A percentile compares a stretch with the other conserved stretches of the same genome.
Conservation (phyloP, 2,329 filamentous ascomycete species). For the Fusarium sp. region DNA sequence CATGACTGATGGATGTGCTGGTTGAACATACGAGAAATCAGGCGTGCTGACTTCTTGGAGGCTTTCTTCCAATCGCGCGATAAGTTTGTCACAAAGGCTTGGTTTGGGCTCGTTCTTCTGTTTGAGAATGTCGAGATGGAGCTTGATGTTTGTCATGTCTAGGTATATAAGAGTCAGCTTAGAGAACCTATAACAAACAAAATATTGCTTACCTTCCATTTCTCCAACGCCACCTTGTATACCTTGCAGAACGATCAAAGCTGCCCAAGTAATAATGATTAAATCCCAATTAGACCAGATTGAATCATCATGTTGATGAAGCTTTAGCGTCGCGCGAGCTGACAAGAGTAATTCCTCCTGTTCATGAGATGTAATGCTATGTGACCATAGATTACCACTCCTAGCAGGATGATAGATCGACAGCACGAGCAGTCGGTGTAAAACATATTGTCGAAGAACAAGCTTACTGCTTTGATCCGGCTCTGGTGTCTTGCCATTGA, state of each 20-base stretch:
- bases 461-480: conserved; percentile 19
- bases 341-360: conserved; percentile 17
- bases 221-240: conserved; percentile 16
- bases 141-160: conserved; percentile 24
- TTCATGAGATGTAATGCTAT: conserved; percentile 12
- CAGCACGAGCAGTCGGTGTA: conserved; percentile 3
- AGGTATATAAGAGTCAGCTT: not conserved
- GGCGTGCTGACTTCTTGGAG: conserved; percentile 22
- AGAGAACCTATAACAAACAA: too few relatives aligned
- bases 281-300: conserved; percentile 23
- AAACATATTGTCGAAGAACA: conserved; percentile 7
- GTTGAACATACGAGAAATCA: conserved; percentile 8
- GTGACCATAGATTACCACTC: conserved; percentile 11
- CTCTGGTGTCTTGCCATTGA: conserved; percentile 14
- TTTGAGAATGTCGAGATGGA: conserved; percentile 13
- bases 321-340: not conserved
- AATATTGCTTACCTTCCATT: conserved; percentile 16
- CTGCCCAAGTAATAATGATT: conserved; percentile 20
- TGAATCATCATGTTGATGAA: conserved; percentile 17
- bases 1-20: conserved; percentile 6
- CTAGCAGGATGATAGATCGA: conserved; percentile 11
- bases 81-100: conserved; percentile 17
- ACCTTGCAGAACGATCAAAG: conserved; percentile 10
- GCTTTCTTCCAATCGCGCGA: conserved; percentile 3
- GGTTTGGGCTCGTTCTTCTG: conserved; percentile 16